Evolutionary conservation across 1,284 basidiomycete species (phyloP), one percentile per base, ranked within the genome.

Genomic region (Inonotus hispidus): DNA sequence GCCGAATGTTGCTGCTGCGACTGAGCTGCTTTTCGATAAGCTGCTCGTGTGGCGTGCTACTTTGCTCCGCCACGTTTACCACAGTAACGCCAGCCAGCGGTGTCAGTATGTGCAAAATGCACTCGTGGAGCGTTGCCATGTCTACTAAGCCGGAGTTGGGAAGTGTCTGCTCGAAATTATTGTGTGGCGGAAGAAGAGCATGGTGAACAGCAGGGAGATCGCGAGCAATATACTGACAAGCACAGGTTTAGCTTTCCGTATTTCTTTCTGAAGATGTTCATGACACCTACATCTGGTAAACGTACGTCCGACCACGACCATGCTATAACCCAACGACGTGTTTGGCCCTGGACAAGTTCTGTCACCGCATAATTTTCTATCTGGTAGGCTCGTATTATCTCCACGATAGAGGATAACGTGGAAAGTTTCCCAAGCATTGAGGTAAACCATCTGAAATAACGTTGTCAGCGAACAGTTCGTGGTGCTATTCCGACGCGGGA

Each of bases 351-450:
- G 1, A 87, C 76, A 52, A 93, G 88, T 69, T 93, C 87, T 0
- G 86, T 85, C 53, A 98, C 75, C 0, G 85, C 89, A 71, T 95
- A 98, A 72, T 96, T 97, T 27, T 82, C 77, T 38, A 95, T 83
- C 87, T 94, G n/a, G 29, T 60, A 21, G 19, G 74, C 67, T 47
- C 80, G 80, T 14, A 98, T 73, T 2, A 79, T 68, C 0, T 74
- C 74, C 0, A 94, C 81, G 1, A 98, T 71, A 1, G 80, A 73
- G 0, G 71, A 71, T 2, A 97, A 76, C 16, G 92, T 93, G 0
- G 88, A 82, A 69, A 91, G 78, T 68, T 92, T 95, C 1, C 95
- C 95, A 0, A 98, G 78, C 81, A 98, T 88, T 10, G 91, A 93
- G 0, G 95, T 95, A 70, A 86, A 98, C 95, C 93, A 97, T 56